Conservation (phyloP, 352 stramenopile species). For the Peronospora farinosa region DNA sequence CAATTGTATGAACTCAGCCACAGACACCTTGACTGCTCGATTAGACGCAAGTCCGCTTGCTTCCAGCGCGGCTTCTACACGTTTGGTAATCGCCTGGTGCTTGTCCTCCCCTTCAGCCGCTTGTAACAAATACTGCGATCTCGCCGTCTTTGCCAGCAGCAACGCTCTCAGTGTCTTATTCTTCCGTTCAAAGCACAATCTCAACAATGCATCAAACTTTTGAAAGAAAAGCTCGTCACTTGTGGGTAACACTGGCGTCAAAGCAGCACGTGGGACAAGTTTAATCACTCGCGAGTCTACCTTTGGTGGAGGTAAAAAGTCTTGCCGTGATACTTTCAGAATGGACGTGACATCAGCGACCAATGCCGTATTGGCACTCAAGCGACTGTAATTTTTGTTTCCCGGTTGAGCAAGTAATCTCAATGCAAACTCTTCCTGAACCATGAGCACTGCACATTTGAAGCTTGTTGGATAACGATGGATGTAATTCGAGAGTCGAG, state of each 20-base stretch:
- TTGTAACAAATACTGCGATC: conserved; percentile 26
- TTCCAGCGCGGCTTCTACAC: conserved; percentile 45
- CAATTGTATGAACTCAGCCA: conserved; percentile 53
- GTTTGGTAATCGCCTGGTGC: conserved; percentile 35
- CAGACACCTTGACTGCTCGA: conserved; percentile 59
- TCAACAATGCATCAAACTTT: conserved; percentile 71
- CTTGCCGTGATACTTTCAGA: conserved; percentile 44
- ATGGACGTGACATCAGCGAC: conserved; percentile 61
- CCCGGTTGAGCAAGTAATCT: conserved; percentile 67
- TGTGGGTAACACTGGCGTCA: conserved; percentile 13
- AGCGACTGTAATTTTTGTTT: conserved; percentile 68
- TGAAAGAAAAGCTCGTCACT: conserved; percentile 52
- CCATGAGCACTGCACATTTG: conserved; percentile 62
- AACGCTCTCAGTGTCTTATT: conserved; percentile 83
- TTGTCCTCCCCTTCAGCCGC: conserved; percentile 15
- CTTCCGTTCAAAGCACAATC: conserved; percentile 73
- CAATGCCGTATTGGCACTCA: conserved; percentile 76
- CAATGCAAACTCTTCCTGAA: conserved; percentile 82
- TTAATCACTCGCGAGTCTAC: conserved; percentile 83
- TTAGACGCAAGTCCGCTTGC: conserved; percentile 39
- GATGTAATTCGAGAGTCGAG: conserved; percentile 67
- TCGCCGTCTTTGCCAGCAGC: conserved; percentile 59
- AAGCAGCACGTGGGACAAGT: conserved; percentile 28
- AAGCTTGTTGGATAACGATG: conserved; percentile 46
- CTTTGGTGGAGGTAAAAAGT: conserved; percentile 77